Conservation (phyloP, 2,329 filamentous ascomycete species). For the Fusarium foetens region DNA sequence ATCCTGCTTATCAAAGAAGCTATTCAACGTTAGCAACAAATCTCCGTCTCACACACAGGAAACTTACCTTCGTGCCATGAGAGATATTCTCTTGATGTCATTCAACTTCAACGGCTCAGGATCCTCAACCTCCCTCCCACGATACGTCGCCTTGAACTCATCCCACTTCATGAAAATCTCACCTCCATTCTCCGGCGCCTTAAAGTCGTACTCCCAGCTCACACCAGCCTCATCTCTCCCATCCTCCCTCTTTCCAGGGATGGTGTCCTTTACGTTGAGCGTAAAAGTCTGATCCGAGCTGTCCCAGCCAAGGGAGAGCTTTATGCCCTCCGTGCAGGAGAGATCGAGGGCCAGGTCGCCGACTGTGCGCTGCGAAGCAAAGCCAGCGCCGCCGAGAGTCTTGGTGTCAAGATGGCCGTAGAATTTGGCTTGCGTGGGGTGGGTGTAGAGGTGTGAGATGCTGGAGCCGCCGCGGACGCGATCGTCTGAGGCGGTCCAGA, state of each 20-base stretch:
- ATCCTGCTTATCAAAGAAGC: constrained; percentile 80
- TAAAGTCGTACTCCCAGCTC: constrained; percentile 80
- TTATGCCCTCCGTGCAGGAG: constrained; percentile 68
- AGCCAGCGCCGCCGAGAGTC: constrained; percentile 82
- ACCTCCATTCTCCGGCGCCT: constrained; percentile 43
- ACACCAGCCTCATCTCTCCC: constrained; percentile 77
- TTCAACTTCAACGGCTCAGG: constrained; percentile 67
- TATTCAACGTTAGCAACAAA: constrained; percentile 50
- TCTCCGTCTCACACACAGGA: not conserved
- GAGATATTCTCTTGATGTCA: constrained; percentile 72
- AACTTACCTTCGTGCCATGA: constrained; percentile 83
- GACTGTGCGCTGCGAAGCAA: constrained; percentile 79
- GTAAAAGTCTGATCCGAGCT: constrained; percentile 76
- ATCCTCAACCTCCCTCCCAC: constrained; percentile 72
- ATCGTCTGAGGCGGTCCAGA: constrained; percentile 79
- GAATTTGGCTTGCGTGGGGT: constrained; percentile 64
- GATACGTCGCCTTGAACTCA: constrained; percentile 76
- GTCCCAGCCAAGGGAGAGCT: constrained; percentile 60
- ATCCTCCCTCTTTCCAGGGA: constrained; percentile 66
- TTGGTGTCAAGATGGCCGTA: constrained; percentile 76
- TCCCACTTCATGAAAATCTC: constrained; percentile 70
- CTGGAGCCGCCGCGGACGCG: constrained; percentile 80
- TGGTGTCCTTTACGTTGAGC: constrained; percentile 76
- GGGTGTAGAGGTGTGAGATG: constrained; percentile 58
- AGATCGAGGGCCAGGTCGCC: constrained; percentile 72